Base-by-base conservation (phyloP, 345 rosid genomes). In the Eutrema japonicum region DNA sequence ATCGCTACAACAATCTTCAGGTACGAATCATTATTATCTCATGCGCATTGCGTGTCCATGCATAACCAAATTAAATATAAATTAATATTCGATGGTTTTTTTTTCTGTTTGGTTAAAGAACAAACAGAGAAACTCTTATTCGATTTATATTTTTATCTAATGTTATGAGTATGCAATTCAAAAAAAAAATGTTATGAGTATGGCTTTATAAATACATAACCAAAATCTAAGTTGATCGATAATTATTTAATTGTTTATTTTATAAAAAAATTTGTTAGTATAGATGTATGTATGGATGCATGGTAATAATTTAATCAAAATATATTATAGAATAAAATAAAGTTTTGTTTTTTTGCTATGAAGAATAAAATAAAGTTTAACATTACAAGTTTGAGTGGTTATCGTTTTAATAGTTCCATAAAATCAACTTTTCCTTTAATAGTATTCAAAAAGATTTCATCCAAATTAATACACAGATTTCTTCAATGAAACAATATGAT, bases 1-100 rank as follows among this genome's bases (percentile, higher is more conserved):
- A 85, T 76, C 98, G 96, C 77, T 89, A 87, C 90, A 93, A 93
- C 77, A 93, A 90, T 79, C 98, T 90, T 74, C 96, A 93, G 93
- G 96, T 93, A 75, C 55, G 45, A 43, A 18, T 12, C 49, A 52
- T 48, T 51, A 49, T 53, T 32, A n/a, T 26, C 14, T 53, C 51
- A 64, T n/a, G 41, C 22, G 12, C n/a, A 51, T 51, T 29, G 13
- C 10, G 6, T 69, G 5, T 43, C 66, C 66, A 69, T 76, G 71
- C 75, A 76, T 12, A 57, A 57, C 12, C 5, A 18, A 16, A 59
- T 64, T 32, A 32, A 2, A 42, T 36, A 27, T 50, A 41, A 16
- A 1, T 30, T 30, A 12, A 7, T 10, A 14, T 40, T 26, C 40
- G 33, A 27, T 36, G 45, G 54, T 43, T 3, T 32, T 3, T 16